Percentiles rank a stretch among this genome's conserved stretches.
Conservation (phyloP, 2,329 filamentous ascomycete species). For the Hypomyces perniciosus region DNA sequence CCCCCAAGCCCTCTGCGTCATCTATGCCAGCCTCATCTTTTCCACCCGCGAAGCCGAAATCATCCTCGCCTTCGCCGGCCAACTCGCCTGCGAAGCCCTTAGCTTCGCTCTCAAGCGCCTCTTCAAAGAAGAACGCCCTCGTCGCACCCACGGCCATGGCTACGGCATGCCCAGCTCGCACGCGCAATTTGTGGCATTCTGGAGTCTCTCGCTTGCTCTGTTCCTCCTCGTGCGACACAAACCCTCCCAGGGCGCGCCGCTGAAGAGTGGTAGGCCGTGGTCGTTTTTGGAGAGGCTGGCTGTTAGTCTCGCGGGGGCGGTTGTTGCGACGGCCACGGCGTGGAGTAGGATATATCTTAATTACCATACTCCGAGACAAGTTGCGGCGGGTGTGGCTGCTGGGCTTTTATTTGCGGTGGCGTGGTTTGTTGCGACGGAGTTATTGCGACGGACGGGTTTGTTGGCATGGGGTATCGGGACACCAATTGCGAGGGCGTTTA, state of each 20-base stretch:
- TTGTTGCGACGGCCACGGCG: slow-evolving; percentile 63
- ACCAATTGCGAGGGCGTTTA: slow-evolving; percentile 56
- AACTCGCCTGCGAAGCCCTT: slow-evolving; percentile 83
- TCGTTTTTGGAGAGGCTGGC: slow-evolving; percentile 54
- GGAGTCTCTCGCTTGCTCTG: slow-evolving; percentile 74
- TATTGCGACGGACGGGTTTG: slow-evolving; percentile 60
- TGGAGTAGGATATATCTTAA: slow-evolving; percentile 82
- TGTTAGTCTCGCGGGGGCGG: slow-evolving; percentile 49
- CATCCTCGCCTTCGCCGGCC: slow-evolving; percentile 81
- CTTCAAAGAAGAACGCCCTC: slow-evolving; percentile 87
- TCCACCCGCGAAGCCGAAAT: slow-evolving; percentile 88
- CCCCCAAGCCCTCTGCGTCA: slow-evolving; percentile 83
- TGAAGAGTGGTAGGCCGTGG: slow-evolving; percentile 40
- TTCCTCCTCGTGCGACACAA: slow-evolving; percentile 80
- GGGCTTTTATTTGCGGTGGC: slow-evolving; percentile 64
- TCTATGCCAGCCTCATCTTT: slow-evolving; percentile 87
- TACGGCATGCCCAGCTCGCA: slow-evolving; percentile 97
- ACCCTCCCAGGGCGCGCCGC: slow-evolving; percentile 34
- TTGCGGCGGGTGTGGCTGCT: slow-evolving; percentile 69
- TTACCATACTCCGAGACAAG: slow-evolving; percentile 87
- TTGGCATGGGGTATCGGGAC: slow-evolving; percentile 67
- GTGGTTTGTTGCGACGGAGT: slow-evolving; percentile 73
- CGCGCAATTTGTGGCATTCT: slow-evolving; percentile 90
- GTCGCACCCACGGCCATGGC: slow-evolving; percentile 79
- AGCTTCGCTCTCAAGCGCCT: slow-evolving; percentile 87